Evolutionary conservation across 208 protist genomes (phyloP), one percentile per base, ranked within the genome.

Genomic region (Acanthamoeba polyphaga): DNA sequence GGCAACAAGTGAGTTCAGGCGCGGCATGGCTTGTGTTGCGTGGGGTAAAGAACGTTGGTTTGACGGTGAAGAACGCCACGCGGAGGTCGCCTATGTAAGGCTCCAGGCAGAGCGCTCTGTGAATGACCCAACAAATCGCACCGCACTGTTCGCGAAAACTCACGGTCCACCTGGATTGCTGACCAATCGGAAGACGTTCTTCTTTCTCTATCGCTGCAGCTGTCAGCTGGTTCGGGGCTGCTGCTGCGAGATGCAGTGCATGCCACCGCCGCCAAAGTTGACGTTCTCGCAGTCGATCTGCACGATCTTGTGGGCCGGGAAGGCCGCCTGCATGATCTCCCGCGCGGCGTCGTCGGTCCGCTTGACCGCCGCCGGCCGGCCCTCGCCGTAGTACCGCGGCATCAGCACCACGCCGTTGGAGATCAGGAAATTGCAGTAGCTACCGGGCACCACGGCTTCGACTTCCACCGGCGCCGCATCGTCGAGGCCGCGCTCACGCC

Each of bases 221-320:
- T n/a, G n/a, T n/a, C n/a, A n/a, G n/a, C n/a, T n/a, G n/a, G 38
- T 43, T 43, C 38, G 38, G 38, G 96, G 96, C 70, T 96, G 93
- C 89, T 97, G 96, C 51, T 97, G 96, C 32, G 95, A 87, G 19
- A 96, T 97, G 80, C 96, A 97, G 53, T 97, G 95, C 78, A 97
- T 97, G 72, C 96, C 96, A 60, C 96, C 96, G 7, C 96, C 95
- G 68, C 96, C 96, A 27, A 95, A 53, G 74, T 96, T 96, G 46
- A 97, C 32, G 53, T 32, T 80, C 29, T 96, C 95, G 29, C 34
- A 84, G 38, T 96, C 60, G 22, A 97, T 72, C 60, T 96, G 95
- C 3, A 96, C 95, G 46, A 97, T 84, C 32, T 66, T 43, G 53
- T 49, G 53, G 34, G 38, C 51, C 17, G 96, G 96, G 64, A 96